Evolutionary conservation across 2,329 filamentous ascomycete species (phyloP).

Genomic region (Penicillium decumbens): DNA sequence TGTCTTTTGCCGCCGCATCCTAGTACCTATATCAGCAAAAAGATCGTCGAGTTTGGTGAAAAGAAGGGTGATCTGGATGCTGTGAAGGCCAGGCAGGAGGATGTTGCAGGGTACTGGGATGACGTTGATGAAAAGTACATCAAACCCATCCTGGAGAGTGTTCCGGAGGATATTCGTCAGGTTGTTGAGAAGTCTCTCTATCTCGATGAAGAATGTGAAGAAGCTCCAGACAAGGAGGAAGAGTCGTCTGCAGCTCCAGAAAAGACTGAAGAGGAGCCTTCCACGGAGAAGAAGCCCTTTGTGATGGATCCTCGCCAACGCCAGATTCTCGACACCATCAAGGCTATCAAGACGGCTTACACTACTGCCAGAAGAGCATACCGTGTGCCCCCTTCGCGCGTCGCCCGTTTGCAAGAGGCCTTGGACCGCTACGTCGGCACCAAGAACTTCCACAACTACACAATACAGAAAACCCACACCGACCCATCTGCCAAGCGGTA

Average conservation of each 20-base stretch:
- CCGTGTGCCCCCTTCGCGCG: constrained; percentile 67
- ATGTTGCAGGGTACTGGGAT: constrained; percentile 77
- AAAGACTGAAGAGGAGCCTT: constrained; percentile 6
- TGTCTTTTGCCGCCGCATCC: constrained; percentile 90
- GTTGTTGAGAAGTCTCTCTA: constrained; percentile 41
- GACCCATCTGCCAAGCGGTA: constrained; percentile 83
- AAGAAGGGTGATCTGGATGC: constrained; percentile 67
- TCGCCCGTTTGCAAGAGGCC: constrained; percentile 69
- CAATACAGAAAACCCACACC: constrained; percentile 73
- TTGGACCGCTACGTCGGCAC: constrained; percentile 77
- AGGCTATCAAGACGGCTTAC: constrained; percentile 75
- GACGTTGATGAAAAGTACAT: constrained; percentile 76
- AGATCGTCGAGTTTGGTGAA: constrained; percentile 71
- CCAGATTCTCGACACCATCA: constrained; percentile 62
- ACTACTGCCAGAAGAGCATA: constrained; percentile 78
- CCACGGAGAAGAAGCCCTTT: constrained; percentile 15
- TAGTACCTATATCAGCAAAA: constrained; percentile 76
- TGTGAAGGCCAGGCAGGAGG: constrained; percentile 65
- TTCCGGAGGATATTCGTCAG: constrained; percentile 41
- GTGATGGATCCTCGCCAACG: constrained; percentile 29
- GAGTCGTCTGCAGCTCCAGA: constrained; percentile 7
- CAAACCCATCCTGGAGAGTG: constrained; percentile 56
- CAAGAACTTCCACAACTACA: constrained; percentile 95
- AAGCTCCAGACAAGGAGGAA: constrained; percentile 5
- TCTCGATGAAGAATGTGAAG: constrained; percentile 33